Conservation (phyloP, 164 flowering plant genomes). For the Echeveria elegans region DNA sequence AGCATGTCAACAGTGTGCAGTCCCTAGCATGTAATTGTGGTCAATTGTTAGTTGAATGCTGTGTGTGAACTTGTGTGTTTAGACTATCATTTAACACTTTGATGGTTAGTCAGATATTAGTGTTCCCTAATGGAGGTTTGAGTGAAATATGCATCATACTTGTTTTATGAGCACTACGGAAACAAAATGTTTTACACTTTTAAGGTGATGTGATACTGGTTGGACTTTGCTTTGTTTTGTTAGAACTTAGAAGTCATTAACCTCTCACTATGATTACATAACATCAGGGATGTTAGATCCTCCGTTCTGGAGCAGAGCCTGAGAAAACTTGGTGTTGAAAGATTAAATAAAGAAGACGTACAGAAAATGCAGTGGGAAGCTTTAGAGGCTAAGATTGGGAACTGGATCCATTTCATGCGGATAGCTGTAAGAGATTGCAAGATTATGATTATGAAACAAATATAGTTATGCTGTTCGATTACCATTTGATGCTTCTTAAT, state of each 20-base stretch:
- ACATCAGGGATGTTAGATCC: constrained; percentile 51
- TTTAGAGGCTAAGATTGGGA: constrained; percentile 67
- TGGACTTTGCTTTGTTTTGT: neutral
- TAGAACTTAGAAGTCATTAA: neutral
- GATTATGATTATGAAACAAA: neutral
- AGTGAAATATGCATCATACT: neutral
- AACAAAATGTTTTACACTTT: no score
- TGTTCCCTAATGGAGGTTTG: neutral
- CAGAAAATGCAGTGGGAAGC: neutral
- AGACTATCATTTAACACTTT: no score
- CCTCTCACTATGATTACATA: constrained; percentile 17
- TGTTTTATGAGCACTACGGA: no score
- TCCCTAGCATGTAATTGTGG: no score
- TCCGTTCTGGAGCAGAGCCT: constrained; percentile 58
- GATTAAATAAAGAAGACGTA: neutral
- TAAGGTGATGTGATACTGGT: neutral
- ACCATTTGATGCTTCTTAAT: neutral
- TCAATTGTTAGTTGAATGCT: no score
- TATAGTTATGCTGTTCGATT: neutral
- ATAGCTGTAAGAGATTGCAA: neutral
- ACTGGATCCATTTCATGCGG: constrained; percentile 51
- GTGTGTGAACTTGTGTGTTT: no score
- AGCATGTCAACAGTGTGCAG: no score
- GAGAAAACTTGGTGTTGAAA: constrained; percentile 35
- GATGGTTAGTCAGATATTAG: no score